Base-by-base conservation (phyloP, 345 rosid genomes). In the Salix arbutifolia region DNA sequence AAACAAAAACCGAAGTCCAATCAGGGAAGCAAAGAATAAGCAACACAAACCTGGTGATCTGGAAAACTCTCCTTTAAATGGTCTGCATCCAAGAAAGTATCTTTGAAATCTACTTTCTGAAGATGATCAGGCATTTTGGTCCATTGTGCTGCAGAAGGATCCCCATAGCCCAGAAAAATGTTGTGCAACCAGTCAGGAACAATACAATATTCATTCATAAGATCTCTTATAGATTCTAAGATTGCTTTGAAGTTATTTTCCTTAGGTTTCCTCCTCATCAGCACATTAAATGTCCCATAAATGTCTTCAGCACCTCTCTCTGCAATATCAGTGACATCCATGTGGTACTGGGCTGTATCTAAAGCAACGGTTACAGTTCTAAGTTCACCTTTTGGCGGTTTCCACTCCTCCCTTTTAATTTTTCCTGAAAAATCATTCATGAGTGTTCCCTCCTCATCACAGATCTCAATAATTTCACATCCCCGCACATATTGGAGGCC, bases 121-220 rank as follows among this genome's bases (percentile, higher is more conserved):
- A 96, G 91, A 68, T 93, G 91, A 81, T 96, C 89, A 35, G 97
- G 99, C 99, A 96, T 96, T 82, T 96, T 96, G 74, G 88, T 88
- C 99, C 99, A 96, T 76, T 96, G 99, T 53, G 99, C 99, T 53
- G 97, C 97, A 85, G 99, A 93, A 77, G 99, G 99, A 85, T 96
- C 86, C 37, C 99, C 99, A 84, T 96, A 96, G 53, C 99, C 99
- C 82, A 96, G 89, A 85, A 96, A 96, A 76, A 93, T 77, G 75
- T 93, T 92, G 81, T 93, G 98, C 89, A 96, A 79, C 99, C 99
- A 96, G 44, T 93, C 97, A 75, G 99, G 99, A 77, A 96, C 99
- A 78, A 96, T 91, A 84, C 98, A 96, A 74, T 91, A 96, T 80
- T 96, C 99, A 86, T 96, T 96, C 99, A 96, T 96, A 70, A 96